Base-by-base conservation (phyloP, 2,329 filamentous ascomycete genomes). In the Capronia americana region DNA sequence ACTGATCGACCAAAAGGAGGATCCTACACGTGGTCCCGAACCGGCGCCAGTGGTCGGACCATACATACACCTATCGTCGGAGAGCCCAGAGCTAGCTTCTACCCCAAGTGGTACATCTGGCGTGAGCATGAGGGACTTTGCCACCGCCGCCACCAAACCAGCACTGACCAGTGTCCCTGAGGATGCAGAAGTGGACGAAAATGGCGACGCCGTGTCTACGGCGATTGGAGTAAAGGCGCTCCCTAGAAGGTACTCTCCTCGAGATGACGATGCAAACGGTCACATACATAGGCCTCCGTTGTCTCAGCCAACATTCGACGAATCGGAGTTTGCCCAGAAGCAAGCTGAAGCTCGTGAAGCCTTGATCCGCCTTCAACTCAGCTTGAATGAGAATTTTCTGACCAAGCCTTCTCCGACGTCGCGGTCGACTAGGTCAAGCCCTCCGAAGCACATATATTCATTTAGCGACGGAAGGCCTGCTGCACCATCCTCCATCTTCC, bases 291-390 rank as follows among this genome's bases (percentile, higher is more conserved):
- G 12, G 2, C 3, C 51, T 14, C 26, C 38, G 8, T 10, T 44
- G 20, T 65, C 66, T 32, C 26, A 61, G 11, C 66, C 68, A n/a
- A 68, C 65, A 1, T 71, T 73, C 48, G 62, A 73, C 57, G 71
- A 73, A 55, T 60, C 38, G 10, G 70, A 69, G 46, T 71, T 70
- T 57, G 61, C 68, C 24, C 69, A 68, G 44, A 73, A 73, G 62
- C 71, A 73, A 60, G 69, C 68, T 38, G 65, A 73, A 50, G 71
- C 71, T 24, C 66, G 69, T 26, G 71, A 69, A 34, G 71, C 71
- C 34, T 61, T 73, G 38, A 59, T 73, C 26, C 64, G 68, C 48
- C 70, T 73, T 23, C 71, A 73, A 32, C 53, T 71, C 41, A 73
- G 71, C 55, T 59, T 73, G 53, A 69, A 73, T 44, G 69, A 71